Evolutionary conservation across 1,284 basidiomycete species (phyloP), one percentile per base, ranked within the genome.

Genomic region (Farysia itapuensis): DNA sequence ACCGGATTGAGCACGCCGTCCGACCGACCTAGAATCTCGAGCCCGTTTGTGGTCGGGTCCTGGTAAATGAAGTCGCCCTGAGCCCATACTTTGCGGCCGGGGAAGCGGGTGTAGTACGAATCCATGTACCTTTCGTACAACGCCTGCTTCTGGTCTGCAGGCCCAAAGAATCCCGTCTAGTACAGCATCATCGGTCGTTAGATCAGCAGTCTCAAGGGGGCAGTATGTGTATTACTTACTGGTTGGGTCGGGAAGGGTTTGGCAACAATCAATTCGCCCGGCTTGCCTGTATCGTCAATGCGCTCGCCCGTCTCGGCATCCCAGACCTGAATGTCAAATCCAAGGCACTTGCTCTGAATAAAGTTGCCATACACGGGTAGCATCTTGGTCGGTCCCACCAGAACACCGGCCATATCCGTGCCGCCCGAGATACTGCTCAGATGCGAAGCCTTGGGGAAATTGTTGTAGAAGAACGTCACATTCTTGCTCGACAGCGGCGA

Each of bases 1-100:
- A 57, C 86, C 8, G 89, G 88, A 75, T 90, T 70, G 18, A 74
- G 32, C 4, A 67, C 51, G 21, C 58, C 67, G 28, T 77, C 60
- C 46, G 52, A 36, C 5, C 68, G 39, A 18, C 89, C 89, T 2
- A 90, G 81, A 86, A 91, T 90, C 53, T 89, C 75, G 34, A 90
- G 69, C 2, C 89, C 89, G 14, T 87, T 87, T 22, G 63, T 67
- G 4, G 28, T 5, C 6, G n/a, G 23, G 23, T 64, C 58, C 34
- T 61, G 59, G 25, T 54, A 57, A 31, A 70, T 53, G 23, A 63
- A 63, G 18, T 67, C 58, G 19, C 64, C 67, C 29, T 64, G 61
- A 4, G 67, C 67, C 50, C 64, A 65, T 12, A 70, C 63, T 19
- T 53, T 57, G 7, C 45, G 42, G 13, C 44, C 53, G 8, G 38